Conservation (phyloP, 257 asterid genomes). For the Coffea canephora region DNA sequence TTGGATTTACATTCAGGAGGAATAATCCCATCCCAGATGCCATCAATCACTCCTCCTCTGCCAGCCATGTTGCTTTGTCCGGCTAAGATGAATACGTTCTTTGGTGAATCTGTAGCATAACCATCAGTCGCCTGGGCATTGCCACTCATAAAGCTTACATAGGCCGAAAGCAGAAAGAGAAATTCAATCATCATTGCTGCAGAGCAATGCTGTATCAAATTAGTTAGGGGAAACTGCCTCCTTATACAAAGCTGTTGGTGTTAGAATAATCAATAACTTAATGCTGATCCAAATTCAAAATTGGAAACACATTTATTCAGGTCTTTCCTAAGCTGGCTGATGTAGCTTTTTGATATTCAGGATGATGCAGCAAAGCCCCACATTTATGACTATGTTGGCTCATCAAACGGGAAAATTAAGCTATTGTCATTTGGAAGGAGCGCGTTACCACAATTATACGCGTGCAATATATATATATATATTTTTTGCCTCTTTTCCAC, state of each 20-base stretch:
- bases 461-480: not conserved
- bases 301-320: not conserved
- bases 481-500: no score
- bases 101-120: conserved; percentile 6
- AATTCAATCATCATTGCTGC: conserved; percentile 27
- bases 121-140: not conserved
- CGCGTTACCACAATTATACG: not conserved
- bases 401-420: not conserved
- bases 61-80: conserved; percentile 97
- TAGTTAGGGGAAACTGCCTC: not conserved
- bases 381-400: not conserved
- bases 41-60: conserved; percentile 54
- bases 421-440: not conserved
- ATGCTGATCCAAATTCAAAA: not conserved
- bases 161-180: conserved; percentile 27
- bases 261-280: not conserved
- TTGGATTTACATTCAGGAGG: conserved; percentile 46
- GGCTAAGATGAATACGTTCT: conserved; percentile 60
- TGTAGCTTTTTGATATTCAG: not conserved
- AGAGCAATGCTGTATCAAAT: not conserved
- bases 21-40: conserved; percentile 59
- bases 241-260: not conserved
- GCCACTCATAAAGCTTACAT: conserved; percentile 13
- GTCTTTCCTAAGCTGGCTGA: not conserved
- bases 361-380: not conserved